Percentiles rank a stretch among this genome's conserved stretches.
phyloP scores from a whole-genome alignment of 768 basidiomycete species.

The Macrocybe gigantea region DNA sequence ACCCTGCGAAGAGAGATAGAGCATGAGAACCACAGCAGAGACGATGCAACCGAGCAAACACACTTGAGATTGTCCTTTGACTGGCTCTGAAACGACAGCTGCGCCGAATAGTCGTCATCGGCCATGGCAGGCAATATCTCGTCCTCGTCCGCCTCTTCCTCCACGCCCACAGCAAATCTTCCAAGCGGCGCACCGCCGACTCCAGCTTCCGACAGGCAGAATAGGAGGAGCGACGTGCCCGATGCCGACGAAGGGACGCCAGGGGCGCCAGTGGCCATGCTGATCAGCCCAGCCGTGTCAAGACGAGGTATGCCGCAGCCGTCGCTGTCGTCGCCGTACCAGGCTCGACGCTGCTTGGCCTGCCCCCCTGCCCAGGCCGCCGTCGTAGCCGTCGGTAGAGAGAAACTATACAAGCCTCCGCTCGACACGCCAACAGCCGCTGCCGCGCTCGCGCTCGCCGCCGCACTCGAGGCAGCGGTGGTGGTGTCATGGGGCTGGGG shows the following conservation, averaged over 20 bases:
- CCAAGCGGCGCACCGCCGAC: slow-evolving; percentile 2
- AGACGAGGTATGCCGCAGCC: slow-evolving; percentile 2
- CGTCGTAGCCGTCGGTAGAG: no score
- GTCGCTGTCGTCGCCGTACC: no score
- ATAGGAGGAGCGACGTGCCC: slow-evolving; percentile 5
- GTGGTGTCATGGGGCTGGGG: no score
- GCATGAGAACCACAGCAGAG: neutral
- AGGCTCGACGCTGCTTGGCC: no score
- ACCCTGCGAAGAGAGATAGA: slow-evolving; percentile 42
- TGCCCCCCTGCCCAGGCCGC: no score
- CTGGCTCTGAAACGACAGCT: slow-evolving; percentile 79
- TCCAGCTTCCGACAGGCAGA: neutral
- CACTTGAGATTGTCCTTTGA: slow-evolving; percentile 86
- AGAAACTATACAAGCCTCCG: no score
- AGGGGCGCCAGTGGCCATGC: slow-evolving; percentile 11
- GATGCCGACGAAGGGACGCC: slow-evolving; percentile 8
- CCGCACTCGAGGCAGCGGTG: no score
- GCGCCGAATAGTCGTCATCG: slow-evolving; percentile 84
- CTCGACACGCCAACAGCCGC: no score
- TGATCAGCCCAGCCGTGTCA: slow-evolving; percentile 16
- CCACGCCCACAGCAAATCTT: slow-evolving; percentile 25
- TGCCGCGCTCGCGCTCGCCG: no score
- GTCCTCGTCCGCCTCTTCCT: slow-evolving; percentile 72
- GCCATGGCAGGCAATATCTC: slow-evolving; percentile 81
- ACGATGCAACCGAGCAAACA: slow-evolving; percentile 2